A percentile compares a stretch with the other conserved stretches of the same genome.
These are phyloP conservation scores for Cladophialophora exuberans DNA, from an alignment of 2,329 filamentous ascomycete genomes.

Conservation along the genomic window DNA sequence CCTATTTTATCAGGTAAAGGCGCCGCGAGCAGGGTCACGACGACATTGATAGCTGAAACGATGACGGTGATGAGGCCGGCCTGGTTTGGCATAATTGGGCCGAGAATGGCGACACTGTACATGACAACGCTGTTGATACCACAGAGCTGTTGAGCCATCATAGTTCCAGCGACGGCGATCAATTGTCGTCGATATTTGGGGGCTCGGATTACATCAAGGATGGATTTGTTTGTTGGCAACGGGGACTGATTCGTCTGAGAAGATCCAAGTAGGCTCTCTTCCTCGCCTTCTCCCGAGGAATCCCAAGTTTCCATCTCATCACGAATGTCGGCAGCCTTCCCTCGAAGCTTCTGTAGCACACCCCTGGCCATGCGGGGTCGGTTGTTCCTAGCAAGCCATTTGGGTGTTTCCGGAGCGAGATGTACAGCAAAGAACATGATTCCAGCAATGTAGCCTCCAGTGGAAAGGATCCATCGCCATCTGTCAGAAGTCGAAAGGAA, in stretches of 20 bases:
- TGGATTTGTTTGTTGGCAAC: slow-evolving; percentile 63
- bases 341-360: slow-evolving; percentile 76
- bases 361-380: slow-evolving; percentile 64
- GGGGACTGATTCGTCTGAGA: slow-evolving; percentile 51
- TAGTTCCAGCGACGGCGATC: slow-evolving; percentile 79
- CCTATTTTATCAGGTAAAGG: slow-evolving; percentile 81
- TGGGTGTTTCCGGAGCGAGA: slow-evolving; percentile 80
- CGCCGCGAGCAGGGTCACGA: slow-evolving; percentile 78
- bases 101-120: slow-evolving; percentile 91
- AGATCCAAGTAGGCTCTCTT: slow-evolving; percentile 40
- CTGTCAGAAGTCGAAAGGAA: slow-evolving; percentile 78
- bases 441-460: slow-evolving; percentile 69
- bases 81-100: slow-evolving; percentile 76
- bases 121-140: slow-evolving; percentile 98
- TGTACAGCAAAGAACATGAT: slow-evolving; percentile 70
- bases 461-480: slow-evolving; percentile 82
- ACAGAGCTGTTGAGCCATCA: slow-evolving; percentile 90
- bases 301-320: slow-evolving; percentile 70
- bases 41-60: slow-evolving; percentile 83
- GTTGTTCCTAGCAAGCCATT: slow-evolving; percentile 76
- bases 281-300: slow-evolving; percentile 29
- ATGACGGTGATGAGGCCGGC: slow-evolving; percentile 83
- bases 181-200: slow-evolving; percentile 73
- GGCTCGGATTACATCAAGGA: slow-evolving; percentile 63
- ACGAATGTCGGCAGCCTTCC: slow-evolving; percentile 68